Conservation (phyloP, 768 basidiomycete species). For the Tulasnella sp. region DNA sequence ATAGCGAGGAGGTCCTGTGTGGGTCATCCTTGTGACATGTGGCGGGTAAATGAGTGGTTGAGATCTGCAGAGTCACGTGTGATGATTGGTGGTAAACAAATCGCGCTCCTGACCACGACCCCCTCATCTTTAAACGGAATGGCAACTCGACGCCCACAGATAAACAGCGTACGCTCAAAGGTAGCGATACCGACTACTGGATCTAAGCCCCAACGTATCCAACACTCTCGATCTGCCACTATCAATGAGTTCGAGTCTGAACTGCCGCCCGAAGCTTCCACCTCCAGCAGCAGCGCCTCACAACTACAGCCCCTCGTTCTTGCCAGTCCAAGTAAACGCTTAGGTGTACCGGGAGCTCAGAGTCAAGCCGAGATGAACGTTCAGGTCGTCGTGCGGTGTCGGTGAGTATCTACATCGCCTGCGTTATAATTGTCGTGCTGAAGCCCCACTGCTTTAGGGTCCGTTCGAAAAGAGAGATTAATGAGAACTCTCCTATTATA, state of each 20-base stretch:
- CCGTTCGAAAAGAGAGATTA: conserved; percentile 74
- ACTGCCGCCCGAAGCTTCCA: neutral
- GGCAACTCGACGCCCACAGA: neutral
- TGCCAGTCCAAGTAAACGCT: neutral
- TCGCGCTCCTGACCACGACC: neutral
- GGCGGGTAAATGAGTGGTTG: neutral
- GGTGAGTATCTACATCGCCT: conserved; percentile 32
- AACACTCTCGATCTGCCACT: neutral
- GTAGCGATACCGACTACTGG: neutral
- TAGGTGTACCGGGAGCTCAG: neutral
- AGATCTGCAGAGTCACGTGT: neutral
- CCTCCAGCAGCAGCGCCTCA: neutral
- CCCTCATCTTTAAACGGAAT: neutral
- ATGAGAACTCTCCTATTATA: conserved; percentile 80
- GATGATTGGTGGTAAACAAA: neutral
- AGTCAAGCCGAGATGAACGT: conserved; percentile 63
- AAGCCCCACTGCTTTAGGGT: conserved; percentile 21
- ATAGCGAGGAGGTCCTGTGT: conserved; percentile 44
- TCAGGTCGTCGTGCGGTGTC: conserved; percentile 83
- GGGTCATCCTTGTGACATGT: conserved; percentile 13
- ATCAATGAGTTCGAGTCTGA: neutral
- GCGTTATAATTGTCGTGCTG: neutral
- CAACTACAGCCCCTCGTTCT: neutral
- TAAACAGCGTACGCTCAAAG: neutral
- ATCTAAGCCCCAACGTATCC: neutral